phyloP scores from a whole-genome alignment of 164 flowering plant genomes.

The Aristolochia contorta region DNA sequence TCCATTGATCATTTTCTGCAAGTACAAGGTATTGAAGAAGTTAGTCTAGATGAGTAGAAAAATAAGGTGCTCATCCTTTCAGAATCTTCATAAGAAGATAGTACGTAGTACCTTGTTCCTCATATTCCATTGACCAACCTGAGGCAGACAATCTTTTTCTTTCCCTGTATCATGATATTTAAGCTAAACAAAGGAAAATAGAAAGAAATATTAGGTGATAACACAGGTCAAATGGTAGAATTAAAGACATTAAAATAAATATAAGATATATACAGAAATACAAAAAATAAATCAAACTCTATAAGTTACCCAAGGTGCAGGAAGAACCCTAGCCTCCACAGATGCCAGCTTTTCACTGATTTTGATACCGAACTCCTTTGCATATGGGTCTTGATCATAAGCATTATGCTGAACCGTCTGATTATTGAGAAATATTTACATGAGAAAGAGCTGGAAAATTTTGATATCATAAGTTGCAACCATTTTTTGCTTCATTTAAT shows the following conservation, averaged over 20 bases:
- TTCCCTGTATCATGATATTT: conserved; percentile 75
- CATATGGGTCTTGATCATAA: conserved; percentile 67
- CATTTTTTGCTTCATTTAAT: too few relatives aligned
- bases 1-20: conserved; percentile 80
- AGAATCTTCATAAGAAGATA: background rate
- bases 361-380: conserved; percentile 68
- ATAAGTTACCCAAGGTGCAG: conserved; percentile 69
- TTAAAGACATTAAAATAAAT: too few relatives aligned
- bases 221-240: background rate
- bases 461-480: too few relatives aligned
- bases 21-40: background rate
- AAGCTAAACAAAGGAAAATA: conserved; percentile 25
- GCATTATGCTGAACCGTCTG: conserved; percentile 72
- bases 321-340: conserved; percentile 76
- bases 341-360: conserved; percentile 68
- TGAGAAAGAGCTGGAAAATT: too few relatives aligned
- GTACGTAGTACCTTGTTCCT: conserved; percentile 55
- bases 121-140: conserved; percentile 92
- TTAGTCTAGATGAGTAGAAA: background rate
- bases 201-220: background rate
- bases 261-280: background rate
- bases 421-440: background rate
- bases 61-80: too few relatives aligned
- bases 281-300: background rate
- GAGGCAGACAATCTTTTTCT: conserved; percentile 78